Evolutionary conservation across 139 green algal species (phyloP).

Genomic region (Asterochloris erici): DNA sequence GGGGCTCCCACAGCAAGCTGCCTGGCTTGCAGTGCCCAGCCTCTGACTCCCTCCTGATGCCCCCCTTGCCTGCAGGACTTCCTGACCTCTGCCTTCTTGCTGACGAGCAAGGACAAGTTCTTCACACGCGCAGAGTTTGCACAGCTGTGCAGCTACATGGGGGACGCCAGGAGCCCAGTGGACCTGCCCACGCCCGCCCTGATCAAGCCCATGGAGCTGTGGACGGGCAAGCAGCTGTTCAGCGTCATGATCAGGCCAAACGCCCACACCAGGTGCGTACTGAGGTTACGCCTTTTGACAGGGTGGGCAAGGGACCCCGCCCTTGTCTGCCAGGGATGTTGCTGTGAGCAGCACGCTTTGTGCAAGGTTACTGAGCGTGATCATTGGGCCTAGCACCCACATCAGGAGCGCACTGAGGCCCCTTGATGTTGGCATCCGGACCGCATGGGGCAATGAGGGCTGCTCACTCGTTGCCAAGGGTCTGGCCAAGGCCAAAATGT

Average conservation of each 20-base stretch:
- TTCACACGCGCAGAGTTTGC: conserved; percentile 68
- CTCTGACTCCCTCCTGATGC: background rate
- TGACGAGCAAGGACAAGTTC: conserved; percentile 84
- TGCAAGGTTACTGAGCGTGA: no score
- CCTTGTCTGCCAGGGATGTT: no score
- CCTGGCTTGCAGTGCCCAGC: background rate
- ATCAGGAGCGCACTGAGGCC: no score
- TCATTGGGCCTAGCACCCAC: no score
- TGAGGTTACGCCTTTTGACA: no score
- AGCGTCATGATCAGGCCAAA: conserved; percentile 75
- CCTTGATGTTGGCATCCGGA: no score
- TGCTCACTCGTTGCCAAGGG: no score
- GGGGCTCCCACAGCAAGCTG: no score
- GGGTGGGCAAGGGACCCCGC: no score
- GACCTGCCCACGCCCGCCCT: conserved; percentile 68
- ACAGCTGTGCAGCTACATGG: conserved; percentile 70
- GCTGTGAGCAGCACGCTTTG: no score
- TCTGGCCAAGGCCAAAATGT: no score
- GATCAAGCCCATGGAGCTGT: conserved; percentile 90
- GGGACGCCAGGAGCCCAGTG: conserved; percentile 58
- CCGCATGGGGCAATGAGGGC: no score
- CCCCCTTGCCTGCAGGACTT: conserved; percentile 78
- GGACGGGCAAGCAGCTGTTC: conserved; percentile 98
- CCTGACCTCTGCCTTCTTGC: conserved; percentile 88
- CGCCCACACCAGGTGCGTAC: conserved; percentile 27